Percentiles rank a stretch among this genome's conserved stretches.
These are phyloP conservation scores for Paxillus rubicundulus DNA, from an alignment of 768 basidiomycete genomes.

Conservation along the genomic window DNA sequence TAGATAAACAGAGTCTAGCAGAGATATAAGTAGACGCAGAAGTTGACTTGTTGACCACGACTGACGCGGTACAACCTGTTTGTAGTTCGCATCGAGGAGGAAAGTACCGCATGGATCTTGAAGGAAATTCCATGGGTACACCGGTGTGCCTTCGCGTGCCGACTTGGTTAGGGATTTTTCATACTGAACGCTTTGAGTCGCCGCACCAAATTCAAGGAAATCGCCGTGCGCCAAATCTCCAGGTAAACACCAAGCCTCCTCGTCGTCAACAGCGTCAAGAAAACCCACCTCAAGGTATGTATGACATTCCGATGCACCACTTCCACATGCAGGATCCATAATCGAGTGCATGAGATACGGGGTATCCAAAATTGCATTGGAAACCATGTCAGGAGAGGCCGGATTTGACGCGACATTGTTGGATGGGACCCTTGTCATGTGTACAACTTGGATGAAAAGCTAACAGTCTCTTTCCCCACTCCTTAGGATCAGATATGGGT, in stretches of 20 bases:
- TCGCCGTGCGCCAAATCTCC: slow-evolving; percentile 18
- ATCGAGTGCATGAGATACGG: not conserved
- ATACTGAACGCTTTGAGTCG: slow-evolving; percentile 16
- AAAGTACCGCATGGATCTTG: too few relatives aligned
- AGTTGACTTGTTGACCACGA: too few relatives aligned
- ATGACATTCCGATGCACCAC: slow-evolving; percentile 3
- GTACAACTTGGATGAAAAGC: not conserved
- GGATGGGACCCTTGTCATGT: slow-evolving; percentile 17
- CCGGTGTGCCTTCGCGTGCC: too few relatives aligned
- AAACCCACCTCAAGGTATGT: slow-evolving; percentile 34
- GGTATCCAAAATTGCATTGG: not conserved
- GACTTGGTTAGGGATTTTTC: slow-evolving; percentile 7
- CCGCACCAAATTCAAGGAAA: slow-evolving; percentile 28
- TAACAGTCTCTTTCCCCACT: slow-evolving; percentile 10
- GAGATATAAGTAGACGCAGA: too few relatives aligned
- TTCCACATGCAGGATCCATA: not conserved
- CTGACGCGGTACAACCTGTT: too few relatives aligned
- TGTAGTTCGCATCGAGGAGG: too few relatives aligned
- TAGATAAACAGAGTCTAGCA: too few relatives aligned
- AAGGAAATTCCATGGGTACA: too few relatives aligned
- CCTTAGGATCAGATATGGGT: slow-evolving; percentile 34
- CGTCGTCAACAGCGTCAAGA: slow-evolving; percentile 29
- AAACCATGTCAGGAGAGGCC: slow-evolving; percentile 6
- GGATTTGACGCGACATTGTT: slow-evolving; percentile 19
- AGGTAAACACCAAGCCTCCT: slow-evolving; percentile 6